Evolutionary conservation across 345 rosid genomes (phyloP).

Genomic region (Raphanus raphanistrum): DNA sequence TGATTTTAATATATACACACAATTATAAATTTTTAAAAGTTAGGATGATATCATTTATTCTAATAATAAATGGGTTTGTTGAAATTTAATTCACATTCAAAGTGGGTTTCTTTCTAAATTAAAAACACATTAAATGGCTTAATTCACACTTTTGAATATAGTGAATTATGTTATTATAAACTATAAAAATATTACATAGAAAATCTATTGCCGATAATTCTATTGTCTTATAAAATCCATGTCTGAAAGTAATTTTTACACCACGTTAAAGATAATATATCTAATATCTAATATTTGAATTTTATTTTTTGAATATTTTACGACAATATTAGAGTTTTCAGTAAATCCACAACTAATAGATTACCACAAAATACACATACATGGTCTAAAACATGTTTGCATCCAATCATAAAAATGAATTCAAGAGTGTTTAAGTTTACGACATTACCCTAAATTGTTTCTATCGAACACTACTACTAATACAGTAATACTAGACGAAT

Average conservation of each 20-base stretch:
- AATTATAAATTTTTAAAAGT: neutral
- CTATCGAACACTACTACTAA: neutral
- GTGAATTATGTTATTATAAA: too few species aligned
- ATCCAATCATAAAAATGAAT: conserved; percentile 1
- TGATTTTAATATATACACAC: conserved; percentile 14
- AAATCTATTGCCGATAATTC: too few species aligned
- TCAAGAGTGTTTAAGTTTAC: conserved; percentile 19
- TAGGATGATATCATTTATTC: conserved; percentile 10
- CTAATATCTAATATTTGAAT: neutral
- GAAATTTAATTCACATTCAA: conserved; percentile 17
- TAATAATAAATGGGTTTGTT: conserved; percentile 16
- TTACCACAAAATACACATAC: conserved; percentile 8
- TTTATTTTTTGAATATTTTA: neutral
- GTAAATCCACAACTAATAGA: neutral
- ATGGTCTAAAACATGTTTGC: neutral
- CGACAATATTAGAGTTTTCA: neutral
- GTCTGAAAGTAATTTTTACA: too few species aligned
- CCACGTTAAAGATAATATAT: too few species aligned
- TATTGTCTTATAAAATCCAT: too few species aligned
- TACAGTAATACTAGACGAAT: conserved; percentile 2
- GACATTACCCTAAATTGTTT: conserved; percentile 11
- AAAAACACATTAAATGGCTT: neutral
- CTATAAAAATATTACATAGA: too few species aligned
- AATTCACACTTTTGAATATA: neutral
- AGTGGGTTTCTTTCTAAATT: neutral